These are phyloP conservation scores for Albatrellus sp. DNA, from an alignment of 1,284 basidiomycete genomes.

Conservation along the genomic window DNA sequence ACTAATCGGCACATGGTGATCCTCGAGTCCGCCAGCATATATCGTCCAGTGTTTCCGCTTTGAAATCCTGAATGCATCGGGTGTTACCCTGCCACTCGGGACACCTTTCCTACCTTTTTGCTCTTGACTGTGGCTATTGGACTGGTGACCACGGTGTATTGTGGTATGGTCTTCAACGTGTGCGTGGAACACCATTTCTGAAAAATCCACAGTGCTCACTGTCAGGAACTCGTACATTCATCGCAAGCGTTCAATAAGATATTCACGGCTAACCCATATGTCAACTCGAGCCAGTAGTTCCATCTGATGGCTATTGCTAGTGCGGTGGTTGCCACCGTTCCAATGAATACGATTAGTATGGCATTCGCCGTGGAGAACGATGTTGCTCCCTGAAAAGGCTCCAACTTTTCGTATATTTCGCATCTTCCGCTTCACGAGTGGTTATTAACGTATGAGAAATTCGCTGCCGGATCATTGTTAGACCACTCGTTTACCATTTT, in stretches of 20 bases:
- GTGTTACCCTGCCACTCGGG: conserved; percentile 20
- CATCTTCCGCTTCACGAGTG: conserved; percentile 4
- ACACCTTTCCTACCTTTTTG: conserved; percentile 19
- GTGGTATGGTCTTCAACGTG: neutral
- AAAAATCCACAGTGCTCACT: conserved; percentile 4
- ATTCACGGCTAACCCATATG: conserved; percentile 1
- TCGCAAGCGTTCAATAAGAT: conserved; percentile 2
- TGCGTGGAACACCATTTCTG: neutral
- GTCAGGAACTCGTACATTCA: conserved; percentile 7
- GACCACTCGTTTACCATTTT: too few relatives aligned
- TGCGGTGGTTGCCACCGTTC: conserved; percentile 5
- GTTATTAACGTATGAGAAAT: neutral
- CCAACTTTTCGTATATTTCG: conserved; percentile 5
- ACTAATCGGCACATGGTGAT: neutral
- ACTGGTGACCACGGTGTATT: conserved; percentile 11
- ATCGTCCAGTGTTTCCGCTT: conserved; percentile 29
- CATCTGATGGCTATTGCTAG: conserved; percentile 10
- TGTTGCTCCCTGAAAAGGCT: conserved; percentile 5
- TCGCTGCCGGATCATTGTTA: too few relatives aligned
- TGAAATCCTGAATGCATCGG: conserved; percentile 27
- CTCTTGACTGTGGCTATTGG: conserved; percentile 22
- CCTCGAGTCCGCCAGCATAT: conserved; percentile 21
- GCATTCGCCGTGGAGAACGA: neutral
- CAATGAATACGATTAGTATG: neutral
- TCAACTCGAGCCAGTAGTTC: conserved; percentile 8